phyloP scores from a whole-genome alignment of 2,329 filamentous ascomycete genomes.

The Sporothrix dimorphospora region DNA sequence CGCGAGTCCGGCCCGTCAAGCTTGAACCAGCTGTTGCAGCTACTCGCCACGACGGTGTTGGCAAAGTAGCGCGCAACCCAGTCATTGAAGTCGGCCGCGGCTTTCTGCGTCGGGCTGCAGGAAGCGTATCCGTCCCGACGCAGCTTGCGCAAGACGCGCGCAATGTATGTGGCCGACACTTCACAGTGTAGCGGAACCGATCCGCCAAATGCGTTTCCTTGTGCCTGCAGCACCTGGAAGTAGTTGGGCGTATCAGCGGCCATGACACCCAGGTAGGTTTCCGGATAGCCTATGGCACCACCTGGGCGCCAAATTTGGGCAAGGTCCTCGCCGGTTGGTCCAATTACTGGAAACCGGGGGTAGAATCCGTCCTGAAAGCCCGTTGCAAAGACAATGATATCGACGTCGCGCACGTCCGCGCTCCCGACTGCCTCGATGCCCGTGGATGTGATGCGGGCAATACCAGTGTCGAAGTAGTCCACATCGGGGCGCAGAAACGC shows the following conservation, averaged over 20 bases:
- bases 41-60: background rate
- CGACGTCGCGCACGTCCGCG: background rate
- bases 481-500: background rate
- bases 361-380: background rate
- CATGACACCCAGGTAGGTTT: background rate
- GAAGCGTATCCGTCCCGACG: background rate
- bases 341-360: background rate
- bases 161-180: background rate
- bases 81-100: background rate
- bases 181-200: background rate
- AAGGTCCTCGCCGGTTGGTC: background rate
- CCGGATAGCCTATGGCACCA: background rate
- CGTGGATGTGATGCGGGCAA: background rate
- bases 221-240: background rate
- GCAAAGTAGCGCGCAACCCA: background rate
- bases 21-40: conserved; percentile 10
- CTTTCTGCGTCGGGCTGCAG: background rate
- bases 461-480: background rate
- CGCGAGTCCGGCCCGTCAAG: conserved; percentile 4
- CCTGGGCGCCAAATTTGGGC: background rate
- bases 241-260: background rate
- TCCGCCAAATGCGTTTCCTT: background rate
- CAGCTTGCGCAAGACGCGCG: background rate
- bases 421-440: background rate
- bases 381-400: background rate